phyloP scores from a whole-genome alignment of 305 asterid species.

The Nicotiana rustica region DNA sequence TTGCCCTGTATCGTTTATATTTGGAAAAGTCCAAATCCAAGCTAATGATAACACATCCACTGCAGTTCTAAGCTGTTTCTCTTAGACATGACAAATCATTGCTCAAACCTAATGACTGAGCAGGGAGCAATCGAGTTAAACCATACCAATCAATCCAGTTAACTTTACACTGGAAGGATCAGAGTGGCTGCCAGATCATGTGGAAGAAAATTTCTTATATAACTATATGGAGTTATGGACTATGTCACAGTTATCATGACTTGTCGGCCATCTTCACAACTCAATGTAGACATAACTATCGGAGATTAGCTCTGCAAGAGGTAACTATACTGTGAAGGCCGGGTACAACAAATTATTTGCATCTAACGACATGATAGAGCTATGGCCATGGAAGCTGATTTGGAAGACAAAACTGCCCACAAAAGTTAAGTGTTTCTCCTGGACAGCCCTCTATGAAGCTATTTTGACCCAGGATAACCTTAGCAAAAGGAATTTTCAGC shows the following conservation, averaged over 20 bases:
- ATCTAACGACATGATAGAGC: too few relatives aligned
- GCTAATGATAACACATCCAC: not conserved
- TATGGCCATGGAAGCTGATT: too few relatives aligned
- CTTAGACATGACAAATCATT: not conserved
- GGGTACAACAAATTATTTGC: too few relatives aligned
- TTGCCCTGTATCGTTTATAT: not conserved
- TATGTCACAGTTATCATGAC: not conserved
- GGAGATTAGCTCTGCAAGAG: too few relatives aligned
- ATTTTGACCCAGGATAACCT: too few relatives aligned
- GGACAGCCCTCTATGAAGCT: too few relatives aligned
- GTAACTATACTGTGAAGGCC: too few relatives aligned
- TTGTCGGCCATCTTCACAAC: not conserved
- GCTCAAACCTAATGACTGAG: not conserved
- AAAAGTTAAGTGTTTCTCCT: too few relatives aligned
- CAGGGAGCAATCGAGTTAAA: not conserved
- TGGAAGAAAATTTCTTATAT: constrained; percentile 23
- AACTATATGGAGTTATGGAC: not conserved
- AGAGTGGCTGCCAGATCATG: constrained; percentile 28
- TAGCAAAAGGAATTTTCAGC: too few relatives aligned
- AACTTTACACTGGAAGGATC: not conserved
- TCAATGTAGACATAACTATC: not conserved
- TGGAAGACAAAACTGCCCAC: too few relatives aligned
- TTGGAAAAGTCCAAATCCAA: not conserved
- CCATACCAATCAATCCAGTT: not conserved
- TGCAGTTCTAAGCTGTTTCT: not conserved